These are phyloP conservation scores for Tulasnella sp. DNA, from an alignment of 768 basidiomycete species.

Conservation along the genomic window DNA sequence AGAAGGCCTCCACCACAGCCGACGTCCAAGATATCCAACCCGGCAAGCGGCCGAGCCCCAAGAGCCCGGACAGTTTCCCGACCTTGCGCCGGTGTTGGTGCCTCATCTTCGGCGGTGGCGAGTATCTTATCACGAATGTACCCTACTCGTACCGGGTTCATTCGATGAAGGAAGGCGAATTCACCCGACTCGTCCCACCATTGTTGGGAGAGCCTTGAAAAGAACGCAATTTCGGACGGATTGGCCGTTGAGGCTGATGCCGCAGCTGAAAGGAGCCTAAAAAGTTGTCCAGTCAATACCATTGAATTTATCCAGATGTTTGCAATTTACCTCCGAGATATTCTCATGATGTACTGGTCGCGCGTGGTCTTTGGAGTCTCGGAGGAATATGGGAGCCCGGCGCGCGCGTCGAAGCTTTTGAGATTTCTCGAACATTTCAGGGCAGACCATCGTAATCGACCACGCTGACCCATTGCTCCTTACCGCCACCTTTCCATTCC, in stretches of 20 bases:
- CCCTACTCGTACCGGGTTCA: constrained; percentile 89
- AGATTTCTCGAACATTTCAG: constrained; percentile 15
- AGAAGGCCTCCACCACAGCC: constrained; percentile 96
- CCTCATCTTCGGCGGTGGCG: constrained; percentile 59
- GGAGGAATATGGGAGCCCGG: background rate
- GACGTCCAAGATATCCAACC: constrained; percentile 79
- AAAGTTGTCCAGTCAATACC: background rate
- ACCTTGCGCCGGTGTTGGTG: constrained; percentile 41
- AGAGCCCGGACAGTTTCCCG: constrained; percentile 38
- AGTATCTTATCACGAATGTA: constrained; percentile 79
- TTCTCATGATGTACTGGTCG: constrained; percentile 1
- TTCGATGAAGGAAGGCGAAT: constrained; percentile 82
- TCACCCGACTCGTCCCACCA: constrained; percentile 98
- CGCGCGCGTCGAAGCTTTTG: constrained; percentile 4
- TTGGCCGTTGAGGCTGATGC: constrained; percentile 60
- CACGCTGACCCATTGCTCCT: background rate
- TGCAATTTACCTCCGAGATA: constrained; percentile 13
- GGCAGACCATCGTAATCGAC: constrained; percentile 13
- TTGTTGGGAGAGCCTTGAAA: constrained; percentile 82
- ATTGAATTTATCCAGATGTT: background rate
- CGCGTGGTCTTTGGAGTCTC: background rate
- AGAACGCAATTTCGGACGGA: constrained; percentile 80
- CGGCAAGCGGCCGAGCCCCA: constrained; percentile 53
- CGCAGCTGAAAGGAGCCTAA: constrained; percentile 15
- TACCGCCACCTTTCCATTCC: background rate